phyloP scores from a whole-genome alignment of 1,139 yeast species.

The Kluyveromyces sp. region DNA sequence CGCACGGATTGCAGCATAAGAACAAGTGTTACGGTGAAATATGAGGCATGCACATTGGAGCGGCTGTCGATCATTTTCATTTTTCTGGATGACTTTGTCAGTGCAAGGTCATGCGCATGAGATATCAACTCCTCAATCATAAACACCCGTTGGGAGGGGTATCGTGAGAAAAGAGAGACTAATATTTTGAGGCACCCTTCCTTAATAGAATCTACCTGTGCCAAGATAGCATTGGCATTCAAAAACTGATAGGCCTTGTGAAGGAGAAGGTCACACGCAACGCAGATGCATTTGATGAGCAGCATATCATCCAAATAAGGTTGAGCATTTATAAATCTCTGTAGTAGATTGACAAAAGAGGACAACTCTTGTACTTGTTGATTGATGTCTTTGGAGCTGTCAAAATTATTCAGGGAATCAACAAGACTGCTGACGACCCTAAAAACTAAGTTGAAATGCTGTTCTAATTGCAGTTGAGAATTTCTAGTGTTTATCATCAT shows the following conservation, averaged over 20 bases:
- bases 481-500: conserved; percentile 39
- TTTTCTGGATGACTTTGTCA: conserved; percentile 33
- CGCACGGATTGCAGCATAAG: conserved; percentile 23
- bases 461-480: conserved; percentile 41
- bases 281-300: conserved; percentile 24
- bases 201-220: conserved; percentile 26
- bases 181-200: conserved; percentile 36
- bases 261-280: conserved; percentile 27
- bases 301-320: conserved; percentile 28
- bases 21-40: conserved; percentile 26
- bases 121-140: conserved; percentile 54
- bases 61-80: conserved; percentile 17
- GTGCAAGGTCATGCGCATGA: conserved; percentile 43
- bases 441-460: conserved; percentile 37
- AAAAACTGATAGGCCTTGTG: conserved; percentile 17
- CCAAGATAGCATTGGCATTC: conserved; percentile 13
- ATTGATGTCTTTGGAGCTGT: neutral
- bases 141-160: conserved; percentile 49
- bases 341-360: conserved; percentile 19
- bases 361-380: conserved; percentile 5
- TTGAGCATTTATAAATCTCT: conserved; percentile 19
- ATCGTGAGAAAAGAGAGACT: conserved; percentile 39
- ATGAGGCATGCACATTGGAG: conserved; percentile 16
- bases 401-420: neutral
- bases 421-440: conserved; percentile 35